phyloP scores from a whole-genome alignment of 805 yeast genomes.

The Ogataea paraovalis region DNA sequence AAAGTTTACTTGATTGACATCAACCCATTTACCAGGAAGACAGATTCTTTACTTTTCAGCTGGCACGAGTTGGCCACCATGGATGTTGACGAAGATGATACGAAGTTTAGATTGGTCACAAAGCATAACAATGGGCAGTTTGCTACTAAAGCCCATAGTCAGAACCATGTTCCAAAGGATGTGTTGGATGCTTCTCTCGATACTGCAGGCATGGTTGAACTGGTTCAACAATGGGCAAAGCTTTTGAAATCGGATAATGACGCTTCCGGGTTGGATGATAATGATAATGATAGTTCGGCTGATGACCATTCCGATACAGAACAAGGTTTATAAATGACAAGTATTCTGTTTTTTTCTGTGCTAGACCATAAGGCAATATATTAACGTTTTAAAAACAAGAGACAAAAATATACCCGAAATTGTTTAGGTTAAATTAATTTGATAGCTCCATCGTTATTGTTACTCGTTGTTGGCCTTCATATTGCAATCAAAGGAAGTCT shows the following conservation, averaged over 20 bases:
- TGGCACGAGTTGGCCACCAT: constrained; percentile 71
- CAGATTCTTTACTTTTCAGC: constrained; percentile 74
- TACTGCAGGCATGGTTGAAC: constrained; percentile 63
- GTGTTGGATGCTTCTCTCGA: constrained; percentile 79
- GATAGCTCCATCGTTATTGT: background rate
- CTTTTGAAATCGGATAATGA: constrained; percentile 7
- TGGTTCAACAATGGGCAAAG: constrained; percentile 55
- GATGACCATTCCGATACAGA: background rate
- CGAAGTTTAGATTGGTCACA: constrained; percentile 62
- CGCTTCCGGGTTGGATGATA: constrained; percentile 5
- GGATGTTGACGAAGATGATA: constrained; percentile 32
- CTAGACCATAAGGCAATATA: too few relatives aligned
- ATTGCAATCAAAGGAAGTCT: constrained; percentile 29
- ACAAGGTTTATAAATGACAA: background rate
- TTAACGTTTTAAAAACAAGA: too few relatives aligned
- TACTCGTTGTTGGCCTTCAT: background rate
- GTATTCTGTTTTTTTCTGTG: background rate
- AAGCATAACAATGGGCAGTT: constrained; percentile 71
- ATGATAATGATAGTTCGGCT: background rate
- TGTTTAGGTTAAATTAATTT: too few relatives aligned
- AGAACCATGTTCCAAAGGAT: constrained; percentile 88
- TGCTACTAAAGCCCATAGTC: constrained; percentile 78
- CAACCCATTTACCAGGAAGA: constrained; percentile 75
- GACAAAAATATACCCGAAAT: too few relatives aligned
- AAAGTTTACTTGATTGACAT: constrained; percentile 73